phyloP scores from a whole-genome alignment of 108 stramenopile species.

The Seminavis robusta region DNA sequence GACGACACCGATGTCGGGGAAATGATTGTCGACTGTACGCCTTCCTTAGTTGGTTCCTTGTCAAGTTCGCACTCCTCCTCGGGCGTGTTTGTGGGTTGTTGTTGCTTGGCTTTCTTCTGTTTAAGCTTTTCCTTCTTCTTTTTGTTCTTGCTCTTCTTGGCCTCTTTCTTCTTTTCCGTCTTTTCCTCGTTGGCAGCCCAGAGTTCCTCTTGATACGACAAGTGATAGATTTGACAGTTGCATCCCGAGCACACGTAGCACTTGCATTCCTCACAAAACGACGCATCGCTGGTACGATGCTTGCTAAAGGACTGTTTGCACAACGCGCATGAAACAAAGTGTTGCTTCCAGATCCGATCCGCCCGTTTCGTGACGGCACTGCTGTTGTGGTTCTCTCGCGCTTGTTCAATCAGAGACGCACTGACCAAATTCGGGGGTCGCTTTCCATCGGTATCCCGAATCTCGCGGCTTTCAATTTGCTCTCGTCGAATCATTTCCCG shows the following conservation, averaged over 20 bases:
- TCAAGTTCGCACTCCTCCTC: too few relatives aligned
- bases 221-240: conserved; percentile 90
- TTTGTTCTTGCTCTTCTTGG: conserved; percentile 84
- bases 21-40: not conserved
- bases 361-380: conserved; percentile 85
- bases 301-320: conserved; percentile 88
- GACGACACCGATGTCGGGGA: not conserved
- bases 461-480: conserved; percentile 41
- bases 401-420: conserved; percentile 79
- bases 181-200: conserved; percentile 85
- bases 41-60: conserved; percentile 5
- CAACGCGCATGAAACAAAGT: conserved; percentile 94
- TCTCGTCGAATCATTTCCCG: conserved; percentile 50
- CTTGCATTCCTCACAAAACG: conserved; percentile 92
- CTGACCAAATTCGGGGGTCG: conserved; percentile 58
- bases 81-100: not conserved
- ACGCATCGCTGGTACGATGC: conserved; percentile 69
- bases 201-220: conserved; percentile 93
- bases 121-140: conserved; percentile 89
- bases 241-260: conserved; percentile 92
- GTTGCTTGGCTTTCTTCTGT: conserved; percentile 62
- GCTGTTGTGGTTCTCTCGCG: conserved; percentile 79
- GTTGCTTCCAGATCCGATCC: conserved; percentile 91
- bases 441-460: conserved; percentile 26
- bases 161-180: conserved; percentile 77